These are phyloP conservation scores for Protomyces pachydermus DNA, from an alignment of 1,139 yeast species.

Conservation along the genomic window DNA sequence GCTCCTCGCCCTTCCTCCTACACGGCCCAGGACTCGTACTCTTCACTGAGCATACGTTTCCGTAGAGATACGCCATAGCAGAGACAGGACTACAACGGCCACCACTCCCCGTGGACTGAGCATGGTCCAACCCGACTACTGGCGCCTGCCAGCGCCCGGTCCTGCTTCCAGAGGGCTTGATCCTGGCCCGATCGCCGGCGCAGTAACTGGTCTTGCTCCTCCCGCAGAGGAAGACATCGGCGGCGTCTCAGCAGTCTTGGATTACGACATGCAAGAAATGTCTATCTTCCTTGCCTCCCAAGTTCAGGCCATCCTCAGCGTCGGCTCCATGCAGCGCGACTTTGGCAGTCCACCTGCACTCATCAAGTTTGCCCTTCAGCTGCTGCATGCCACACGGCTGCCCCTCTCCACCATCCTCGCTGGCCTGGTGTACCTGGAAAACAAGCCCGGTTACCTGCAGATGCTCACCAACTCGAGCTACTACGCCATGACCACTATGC, in stretches of 20 bases:
- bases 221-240: constrained; percentile 43
- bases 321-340: constrained; percentile 53
- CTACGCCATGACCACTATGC: constrained; percentile 58
- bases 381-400: constrained; percentile 81
- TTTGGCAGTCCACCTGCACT: constrained; percentile 51
- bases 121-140: neutral
- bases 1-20: neutral
- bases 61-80: neutral
- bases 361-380: constrained; percentile 58
- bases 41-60: neutral
- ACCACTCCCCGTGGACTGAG: neutral
- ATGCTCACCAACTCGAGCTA: constrained; percentile 43
- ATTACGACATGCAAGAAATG: constrained; percentile 73
- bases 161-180: neutral
- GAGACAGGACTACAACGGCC: neutral
- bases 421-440: constrained; percentile 67
- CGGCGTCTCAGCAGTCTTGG: constrained; percentile 72
- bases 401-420: constrained; percentile 76
- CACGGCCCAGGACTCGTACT: neutral
- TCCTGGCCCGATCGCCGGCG: neutral
- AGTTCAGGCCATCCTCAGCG: constrained; percentile 51
- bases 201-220: neutral
- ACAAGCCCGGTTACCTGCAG: constrained; percentile 37
- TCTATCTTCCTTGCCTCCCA: constrained; percentile 52
- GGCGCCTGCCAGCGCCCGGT: neutral